Percentiles rank a stretch among this genome's conserved stretches.
phyloP scores from a whole-genome alignment of 805 yeast genomes.

The Candida koratica region DNA sequence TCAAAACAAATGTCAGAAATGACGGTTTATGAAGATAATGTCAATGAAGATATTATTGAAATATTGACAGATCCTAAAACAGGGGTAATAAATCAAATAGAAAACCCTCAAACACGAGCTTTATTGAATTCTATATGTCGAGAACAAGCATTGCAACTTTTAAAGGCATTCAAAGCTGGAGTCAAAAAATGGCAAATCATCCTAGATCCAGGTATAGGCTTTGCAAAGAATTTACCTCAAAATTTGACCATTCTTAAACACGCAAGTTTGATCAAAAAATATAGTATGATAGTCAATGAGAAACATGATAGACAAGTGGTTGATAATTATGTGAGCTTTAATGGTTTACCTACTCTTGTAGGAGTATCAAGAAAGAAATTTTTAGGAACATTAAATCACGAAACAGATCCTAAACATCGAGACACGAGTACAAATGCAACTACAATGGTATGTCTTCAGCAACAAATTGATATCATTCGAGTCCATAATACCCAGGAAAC shows the following conservation, averaged over 20 bases:
- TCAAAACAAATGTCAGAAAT: conserved; percentile 66
- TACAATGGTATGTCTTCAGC: conserved; percentile 67
- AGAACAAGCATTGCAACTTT: conserved; percentile 59
- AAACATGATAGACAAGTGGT: conserved; percentile 13
- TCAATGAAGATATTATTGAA: conserved; percentile 36
- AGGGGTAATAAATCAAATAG: conserved; percentile 18
- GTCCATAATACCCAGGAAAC: conserved; percentile 77
- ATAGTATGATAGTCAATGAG: conserved; percentile 29
- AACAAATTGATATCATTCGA: conserved; percentile 74
- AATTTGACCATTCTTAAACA: conserved; percentile 63
- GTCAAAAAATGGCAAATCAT: conserved; percentile 87
- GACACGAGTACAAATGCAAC: conserved; percentile 74
- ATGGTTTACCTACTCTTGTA: conserved; percentile 61
- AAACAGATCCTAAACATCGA: conserved; percentile 54
- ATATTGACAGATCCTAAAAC: conserved; percentile 25
- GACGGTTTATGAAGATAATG: conserved; percentile 48
- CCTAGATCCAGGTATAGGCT: conserved; percentile 93
- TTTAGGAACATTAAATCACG: conserved; percentile 69
- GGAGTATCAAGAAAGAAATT: conserved; percentile 91
- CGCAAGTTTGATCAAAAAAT: conserved; percentile 46
- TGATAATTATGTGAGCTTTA: conserved; percentile 38
- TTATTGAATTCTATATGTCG: conserved; percentile 56
- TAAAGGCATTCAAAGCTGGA: conserved; percentile 56
- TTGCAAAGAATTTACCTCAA: conserved; percentile 78
- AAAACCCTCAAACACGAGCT: conserved; percentile 21